phyloP scores from a whole-genome alignment of 2,329 filamentous ascomycete species.

The Teratosphaeria nubilosa region DNA sequence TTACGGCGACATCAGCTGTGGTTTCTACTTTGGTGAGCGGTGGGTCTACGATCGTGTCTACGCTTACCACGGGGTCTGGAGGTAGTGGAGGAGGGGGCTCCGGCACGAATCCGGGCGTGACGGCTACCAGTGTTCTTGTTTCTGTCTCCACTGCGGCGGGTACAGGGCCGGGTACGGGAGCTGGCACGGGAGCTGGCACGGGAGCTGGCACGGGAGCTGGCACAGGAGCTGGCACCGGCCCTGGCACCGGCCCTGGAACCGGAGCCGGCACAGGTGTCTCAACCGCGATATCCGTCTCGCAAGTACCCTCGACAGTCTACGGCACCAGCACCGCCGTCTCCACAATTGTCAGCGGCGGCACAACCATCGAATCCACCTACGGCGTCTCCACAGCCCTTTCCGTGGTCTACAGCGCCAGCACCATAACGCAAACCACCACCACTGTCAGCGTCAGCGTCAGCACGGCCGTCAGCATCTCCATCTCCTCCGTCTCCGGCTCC shows the following conservation, averaged over 20 bases:
- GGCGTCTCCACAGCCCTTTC: constrained; percentile 18
- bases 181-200: constrained; percentile 3
- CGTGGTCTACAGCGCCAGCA: constrained; percentile 13
- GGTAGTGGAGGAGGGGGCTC: background rate
- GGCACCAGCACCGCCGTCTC: constrained; percentile 15
- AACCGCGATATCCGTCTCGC: constrained; percentile 1
- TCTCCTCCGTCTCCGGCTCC: background rate
- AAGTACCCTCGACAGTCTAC: constrained; percentile 16
- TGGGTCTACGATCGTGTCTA: background rate
- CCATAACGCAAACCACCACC: constrained; percentile 13
- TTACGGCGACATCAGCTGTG: constrained; percentile 8
- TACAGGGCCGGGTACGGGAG: constrained; percentile 1
- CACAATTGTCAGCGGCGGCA: constrained; percentile 17
- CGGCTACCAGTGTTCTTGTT: no score
- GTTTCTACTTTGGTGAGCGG: constrained; percentile 2
- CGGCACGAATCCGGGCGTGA: background rate
- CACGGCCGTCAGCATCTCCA: background rate
- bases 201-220: constrained; percentile 8
- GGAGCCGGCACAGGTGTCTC: background rate
- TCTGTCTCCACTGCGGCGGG: constrained; percentile 2
- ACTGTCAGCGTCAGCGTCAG: background rate
- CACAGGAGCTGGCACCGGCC: background rate
- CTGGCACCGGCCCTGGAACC: constrained; percentile 6
- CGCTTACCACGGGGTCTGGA: background rate
- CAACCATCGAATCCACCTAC: constrained; percentile 15